Evolutionary conservation across 164 flowering plant genomes (phyloP).

Genomic region (grape (Vitis vinifera)): ASM3070453v1 NC_081817.1:610501-611000

Average conservation of each 20-base stretch:
- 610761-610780: conserved; percentile 5
- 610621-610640: conserved; percentile 37
- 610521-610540: not conserved
- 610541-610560: not conserved
- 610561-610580: conserved; percentile 7
- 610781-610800: no score
- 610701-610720: not conserved
- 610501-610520: no score
- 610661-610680: not conserved
- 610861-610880: not conserved
- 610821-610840: not conserved
- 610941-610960: not conserved
- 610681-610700: not conserved
- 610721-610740: not conserved
- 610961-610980: not conserved
- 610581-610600: conserved; percentile 2
- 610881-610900: not conserved
- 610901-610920: not conserved
- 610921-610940: not conserved
- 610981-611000: no score
- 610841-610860: not conserved
- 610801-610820: conserved; percentile 3
- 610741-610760: not conserved
- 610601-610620: conserved; percentile 27
- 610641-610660: conserved; percentile 47